Conservation (phyloP, 768 basidiomycete genomes). For the Boletus reticuloceps region DNA sequence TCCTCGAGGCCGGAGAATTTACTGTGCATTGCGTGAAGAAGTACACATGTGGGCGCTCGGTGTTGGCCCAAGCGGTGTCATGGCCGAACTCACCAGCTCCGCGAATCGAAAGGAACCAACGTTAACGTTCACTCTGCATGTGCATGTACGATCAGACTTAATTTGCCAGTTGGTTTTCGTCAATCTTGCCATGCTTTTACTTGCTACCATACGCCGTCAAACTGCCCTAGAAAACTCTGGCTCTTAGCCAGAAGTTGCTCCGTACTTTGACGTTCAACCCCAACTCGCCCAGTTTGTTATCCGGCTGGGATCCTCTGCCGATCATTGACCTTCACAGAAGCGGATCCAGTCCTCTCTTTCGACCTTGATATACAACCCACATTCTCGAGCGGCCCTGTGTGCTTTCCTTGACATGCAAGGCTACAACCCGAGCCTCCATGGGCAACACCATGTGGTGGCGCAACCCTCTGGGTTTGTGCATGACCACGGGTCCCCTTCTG, state of each 20-base stretch:
- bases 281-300: slow-evolving; percentile 29
- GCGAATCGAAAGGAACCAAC: slow-evolving; percentile 30
- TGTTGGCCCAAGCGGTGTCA: slow-evolving; percentile 31
- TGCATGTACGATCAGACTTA: slow-evolving; percentile 32
- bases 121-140: slow-evolving; percentile 24
- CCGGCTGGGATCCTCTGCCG: slow-evolving; percentile 21
- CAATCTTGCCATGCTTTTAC: slow-evolving; percentile 34
- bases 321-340: slow-evolving; percentile 26
- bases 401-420: slow-evolving; percentile 28
- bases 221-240: slow-evolving; percentile 25
- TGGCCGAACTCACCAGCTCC: slow-evolving; percentile 30
- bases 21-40: slow-evolving; percentile 21
- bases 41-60: slow-evolving; percentile 33
- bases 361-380: slow-evolving; percentile 3
- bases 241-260: slow-evolving; percentile 12
- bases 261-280: slow-evolving; percentile 16
- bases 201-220: slow-evolving; percentile 28
- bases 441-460: slow-evolving; percentile 25
- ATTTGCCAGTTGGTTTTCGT: slow-evolving; percentile 28
- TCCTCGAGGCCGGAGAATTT: slow-evolving; percentile 44
- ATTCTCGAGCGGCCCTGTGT: slow-evolving; percentile 2
- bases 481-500: slow-evolving; percentile 51
- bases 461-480: slow-evolving; percentile 32
- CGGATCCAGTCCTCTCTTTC: slow-evolving; percentile 3
- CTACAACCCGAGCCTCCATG: slow-evolving; percentile 20